Base-by-base conservation (phyloP, 2,329 filamentous ascomycete species). In the Colletotrichum musae region DNA sequence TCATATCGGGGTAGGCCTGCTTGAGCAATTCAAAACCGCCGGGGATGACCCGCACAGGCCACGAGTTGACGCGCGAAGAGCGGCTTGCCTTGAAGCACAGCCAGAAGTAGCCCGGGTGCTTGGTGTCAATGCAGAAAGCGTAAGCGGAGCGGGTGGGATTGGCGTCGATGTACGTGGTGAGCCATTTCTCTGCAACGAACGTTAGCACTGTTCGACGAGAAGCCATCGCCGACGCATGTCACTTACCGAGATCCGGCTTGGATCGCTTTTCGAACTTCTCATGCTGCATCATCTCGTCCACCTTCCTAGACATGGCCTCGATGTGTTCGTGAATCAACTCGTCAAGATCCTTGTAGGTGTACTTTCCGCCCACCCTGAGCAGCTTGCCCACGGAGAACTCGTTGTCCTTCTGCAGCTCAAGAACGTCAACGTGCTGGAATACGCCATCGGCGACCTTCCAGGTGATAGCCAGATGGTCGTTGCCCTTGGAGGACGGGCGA, bases 381-480 rank as follows among this genome's bases (percentile, higher is more conserved):
- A 92, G 91, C 74, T 92, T 92, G 71, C 96, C 96, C 4, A 98
- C 92, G 0, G 94, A 95, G 79, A 98, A 98, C 79, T 98, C 95
- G 71, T 94, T 98, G 72, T 97, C 94, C 82, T 99, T 99, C 80
- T 97, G 94, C 77, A 99, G 87, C 82, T 99, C 96, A 47, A 99
- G 87, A 41, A 99, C 95, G 80, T 99, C 96, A 72, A 99, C 94
- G 80, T 99, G 96, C 81, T 99, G 95, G 80, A 95, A 99, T n/a
- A 98, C 91, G 69, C 93, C 92, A 78, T 98, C 94, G 1, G 94
- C 92, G 15, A 99, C 95, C 84, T 99, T 99, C 96, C 96, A 99
- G 0, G 96, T 99, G 54, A 99, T 91, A 7, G 95, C 94, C 64
- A 99, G 86, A 83, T 99, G 96, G 79, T 99, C 96, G 68, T 94